Evolutionary conservation across 192 early-diverging fungal genomes (phyloP), one percentile per base, ranked within the genome.

Genomic region (Lunasporangiospora selenospora): DNA sequence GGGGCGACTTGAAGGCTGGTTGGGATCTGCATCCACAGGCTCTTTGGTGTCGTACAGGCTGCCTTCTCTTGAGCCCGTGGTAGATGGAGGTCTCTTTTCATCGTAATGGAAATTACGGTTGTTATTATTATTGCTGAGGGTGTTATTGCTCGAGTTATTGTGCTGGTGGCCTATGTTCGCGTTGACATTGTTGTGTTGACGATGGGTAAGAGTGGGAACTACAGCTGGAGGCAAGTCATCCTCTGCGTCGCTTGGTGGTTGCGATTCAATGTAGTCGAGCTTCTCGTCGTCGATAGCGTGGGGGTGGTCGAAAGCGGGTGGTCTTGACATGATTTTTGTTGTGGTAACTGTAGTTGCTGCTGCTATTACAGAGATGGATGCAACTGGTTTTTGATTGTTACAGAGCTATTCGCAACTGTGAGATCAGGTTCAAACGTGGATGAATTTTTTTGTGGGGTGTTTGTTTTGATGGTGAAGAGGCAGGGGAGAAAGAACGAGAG

Each of bases 221-320:
- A 21, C 2, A 10, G 10, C 30, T 34, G 10, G 32, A 18, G 18
- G 2, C 30, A 29, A 43, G 26, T n/a, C n/a, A 13, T 21, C 42
- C n/a, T 62, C 62, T 6, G 15, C 51, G 11, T 64, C 51, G 42
- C 51, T 64, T 29, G 62, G 33, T 6, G 62, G 50, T 16, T 54
- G 62, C 6, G 62, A 53, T 34, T 64, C 62, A 23, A 64, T 64
- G 27, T 38, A 64, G 23, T 64, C 62, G 8, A 64, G 51, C 31
- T 53, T 64, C 21, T 64, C 62, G 33, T 64, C 62, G 33, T 58
- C 44, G 13, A 58, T 46, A 5, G 44, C 23, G 26, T 48, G 33
- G n/a, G n/a, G n/a, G n/a, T n/a, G n/a, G n/a, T n/a, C n/a, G n/a
- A n/a, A n/a, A n/a, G n/a, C n/a, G 0, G 44, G 45, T 47, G 45